Base-by-base conservation (phyloP, 2,329 filamentous ascomycete genomes). In the Alternaria consortialis region DNA sequence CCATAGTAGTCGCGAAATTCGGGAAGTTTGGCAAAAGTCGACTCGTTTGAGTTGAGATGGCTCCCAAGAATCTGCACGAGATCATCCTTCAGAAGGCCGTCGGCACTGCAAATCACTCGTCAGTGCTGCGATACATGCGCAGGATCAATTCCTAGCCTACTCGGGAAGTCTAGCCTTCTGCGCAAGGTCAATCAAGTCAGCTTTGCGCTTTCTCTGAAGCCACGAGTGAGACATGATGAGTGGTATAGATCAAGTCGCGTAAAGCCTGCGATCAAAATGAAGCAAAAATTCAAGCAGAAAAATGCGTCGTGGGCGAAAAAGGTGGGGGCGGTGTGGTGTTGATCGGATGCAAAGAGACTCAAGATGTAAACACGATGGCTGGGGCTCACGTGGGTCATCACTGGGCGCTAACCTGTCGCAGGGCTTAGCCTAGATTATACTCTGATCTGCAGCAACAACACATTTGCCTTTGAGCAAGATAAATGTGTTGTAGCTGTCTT, bases 181-280 rank as follows among this genome's bases (percentile, higher is more conserved):
- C 61, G 92, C 92, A 64, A 96, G 84, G 65, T 91, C 90, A 70
- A 88, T 79, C 58, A 97, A 86, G 67, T 94, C 92, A 71, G 84
- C 85, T 85, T 97, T 97, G 83, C 91, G 90, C 85, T 95, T 91
- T 78, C 86, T 86, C 79, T 89, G 87, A 77, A 97, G 85, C 88
- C 91, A 97, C 70, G 88, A 87, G 64, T 88, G 65, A 46, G 76
- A 88, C 89, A 91, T 91, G 71, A 77, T 85, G 71, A 63, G 62
- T 74, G 72, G 64, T 72, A 77, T 69, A 52, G 58, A 73, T 73
- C 65, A 67, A 66, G 79, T 85, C 82, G 83, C 83, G 81, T 76
- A 75, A 73, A 62, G 67, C 73, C 80, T 79, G 85, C 84, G 84
- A 86, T 79, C 68, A 69, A 50, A 58, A 63, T 56, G 61, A 64